Percentiles rank a stretch among this genome's conserved stretches.
Evolutionary conservation across 1,284 basidiomycete genomes (phyloP).

Genomic region (Boletus smithii): DNA sequence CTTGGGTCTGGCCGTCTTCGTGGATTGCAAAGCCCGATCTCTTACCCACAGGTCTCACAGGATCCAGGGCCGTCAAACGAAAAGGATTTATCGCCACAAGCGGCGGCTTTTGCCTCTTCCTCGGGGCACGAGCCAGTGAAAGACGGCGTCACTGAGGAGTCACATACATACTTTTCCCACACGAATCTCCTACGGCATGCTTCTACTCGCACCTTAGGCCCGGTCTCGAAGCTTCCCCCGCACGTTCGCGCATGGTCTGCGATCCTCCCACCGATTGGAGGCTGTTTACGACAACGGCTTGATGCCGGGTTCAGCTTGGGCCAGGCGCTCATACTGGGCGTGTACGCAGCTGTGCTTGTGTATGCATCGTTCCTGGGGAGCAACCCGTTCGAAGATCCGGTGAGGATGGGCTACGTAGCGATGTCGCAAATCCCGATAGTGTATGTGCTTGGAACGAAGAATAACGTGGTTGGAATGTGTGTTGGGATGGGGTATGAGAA

Average conservation of each 20-base stretch:
- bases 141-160: conserved; percentile 29
- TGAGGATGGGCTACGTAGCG: conserved; percentile 61
- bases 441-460: conserved; percentile 69
- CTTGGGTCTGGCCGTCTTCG: conserved; percentile 17
- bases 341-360: conserved; percentile 48
- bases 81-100: conserved; percentile 11
- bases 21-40: background rate
- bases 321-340: conserved; percentile 45
- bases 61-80: conserved; percentile 7
- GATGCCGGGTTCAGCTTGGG: conserved; percentile 51
- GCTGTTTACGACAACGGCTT: conserved; percentile 42
- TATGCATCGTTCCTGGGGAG: conserved; percentile 53
- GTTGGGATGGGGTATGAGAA: conserved; percentile 74
- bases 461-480: conserved; percentile 61
- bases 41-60: background rate
- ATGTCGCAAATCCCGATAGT: conserved; percentile 74
- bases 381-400: conserved; percentile 53
- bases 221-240: conserved; percentile 35
- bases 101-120: conserved; percentile 17
- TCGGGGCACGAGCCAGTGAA: conserved; percentile 18
- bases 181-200: conserved; percentile 19
- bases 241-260: conserved; percentile 44
- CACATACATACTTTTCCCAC: conserved; percentile 30
- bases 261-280: conserved; percentile 41
- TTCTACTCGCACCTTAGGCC: conserved; percentile 13